Evolutionary conservation across 768 basidiomycete species (phyloP).

Genomic region (Gautieria morchelliformis): DNA sequence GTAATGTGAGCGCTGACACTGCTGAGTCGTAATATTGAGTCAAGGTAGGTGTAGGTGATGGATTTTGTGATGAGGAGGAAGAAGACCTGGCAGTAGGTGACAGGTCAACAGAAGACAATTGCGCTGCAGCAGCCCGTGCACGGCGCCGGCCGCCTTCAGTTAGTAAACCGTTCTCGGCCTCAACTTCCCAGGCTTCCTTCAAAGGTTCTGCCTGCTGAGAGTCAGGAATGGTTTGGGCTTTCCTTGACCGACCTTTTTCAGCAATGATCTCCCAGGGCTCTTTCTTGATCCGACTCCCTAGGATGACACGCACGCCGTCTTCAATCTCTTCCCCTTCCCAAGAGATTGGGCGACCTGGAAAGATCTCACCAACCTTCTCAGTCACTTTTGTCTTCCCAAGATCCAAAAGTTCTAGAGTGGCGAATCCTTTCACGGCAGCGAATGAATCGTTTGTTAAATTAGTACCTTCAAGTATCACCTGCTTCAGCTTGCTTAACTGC

Average conservation of each 20-base stretch:
- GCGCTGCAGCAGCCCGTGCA: slow-evolving; percentile 42
- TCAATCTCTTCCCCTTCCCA: slow-evolving; percentile 31
- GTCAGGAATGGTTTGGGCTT: slow-evolving; percentile 8
- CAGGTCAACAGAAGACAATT: slow-evolving; percentile 11
- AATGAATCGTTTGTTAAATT: slow-evolving; percentile 56
- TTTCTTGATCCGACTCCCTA: slow-evolving; percentile 62
- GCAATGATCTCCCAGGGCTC: slow-evolving; percentile 77
- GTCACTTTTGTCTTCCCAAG: slow-evolving; percentile 57
- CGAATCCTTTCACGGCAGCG: slow-evolving; percentile 34
- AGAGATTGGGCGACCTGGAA: slow-evolving; percentile 1
- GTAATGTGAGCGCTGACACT: slow-evolving; percentile 55
- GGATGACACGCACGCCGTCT: slow-evolving; percentile 44
- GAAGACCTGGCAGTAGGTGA: slow-evolving; percentile 1
- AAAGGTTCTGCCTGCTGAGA: slow-evolving; percentile 17
- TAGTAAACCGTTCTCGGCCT: slow-evolving; percentile 63
- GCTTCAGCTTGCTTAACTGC: slow-evolving; percentile 41
- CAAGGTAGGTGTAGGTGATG: slow-evolving; percentile 28
- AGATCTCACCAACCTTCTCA: not conserved
- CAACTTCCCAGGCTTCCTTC: slow-evolving; percentile 75
- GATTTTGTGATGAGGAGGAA: slow-evolving; percentile 13
- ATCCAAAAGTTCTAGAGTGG: slow-evolving; percentile 47
- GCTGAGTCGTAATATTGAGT: slow-evolving; percentile 48
- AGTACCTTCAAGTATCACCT: slow-evolving; percentile 44
- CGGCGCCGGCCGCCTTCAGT: slow-evolving; percentile 68
- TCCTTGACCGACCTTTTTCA: slow-evolving; percentile 34